Conservation (phyloP, 108 stramenopile species). For the Pinguiococcus pyrenoidosus region DNA sequence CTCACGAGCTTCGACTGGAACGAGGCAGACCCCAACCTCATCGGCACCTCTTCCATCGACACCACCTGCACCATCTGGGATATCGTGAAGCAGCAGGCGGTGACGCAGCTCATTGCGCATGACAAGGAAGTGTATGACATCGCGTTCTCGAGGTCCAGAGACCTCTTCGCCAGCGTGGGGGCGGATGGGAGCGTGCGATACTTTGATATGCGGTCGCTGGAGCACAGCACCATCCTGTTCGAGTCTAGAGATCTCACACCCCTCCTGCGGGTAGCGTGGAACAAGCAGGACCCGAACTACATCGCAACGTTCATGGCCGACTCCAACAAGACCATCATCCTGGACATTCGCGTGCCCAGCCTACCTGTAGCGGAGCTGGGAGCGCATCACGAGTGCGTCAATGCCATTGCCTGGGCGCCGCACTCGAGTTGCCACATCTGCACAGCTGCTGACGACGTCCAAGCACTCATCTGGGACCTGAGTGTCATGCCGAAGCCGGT, state of each 20-base stretch:
- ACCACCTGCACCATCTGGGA: constrained; percentile 99
- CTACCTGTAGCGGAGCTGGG: constrained; percentile 36
- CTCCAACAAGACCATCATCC: constrained; percentile 59
- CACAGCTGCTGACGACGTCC: constrained; percentile 81
- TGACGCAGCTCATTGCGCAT: constrained; percentile 96
- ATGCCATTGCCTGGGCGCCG: constrained; percentile 94
- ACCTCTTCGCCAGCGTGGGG: constrained; percentile 89
- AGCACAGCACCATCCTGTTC: constrained; percentile 91
- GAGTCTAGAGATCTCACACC: constrained; percentile 75
- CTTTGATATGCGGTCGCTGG: constrained; percentile 87
- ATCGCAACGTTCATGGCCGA: constrained; percentile 81
- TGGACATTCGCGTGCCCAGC: constrained; percentile 78
- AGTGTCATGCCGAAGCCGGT: constrained; percentile 28
- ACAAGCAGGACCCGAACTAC: constrained; percentile 96
- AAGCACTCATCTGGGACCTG: constrained; percentile 97
- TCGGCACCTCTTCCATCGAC: constrained; percentile 83
- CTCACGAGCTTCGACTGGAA: constrained; percentile 87
- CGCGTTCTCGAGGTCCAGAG: constrained; percentile 73
- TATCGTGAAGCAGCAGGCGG: constrained; percentile 52
- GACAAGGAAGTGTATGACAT: constrained; percentile 97
- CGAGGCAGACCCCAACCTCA: constrained; percentile 61
- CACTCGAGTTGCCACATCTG: constrained; percentile 92
- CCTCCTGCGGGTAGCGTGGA: constrained; percentile 87
- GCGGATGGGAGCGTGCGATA: constrained; percentile 91
- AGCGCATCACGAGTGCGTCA: constrained; percentile 75